Evolutionary conservation across 1,284 basidiomycete genomes (phyloP).

Genomic region (Cryptococcus sp.): DNA sequence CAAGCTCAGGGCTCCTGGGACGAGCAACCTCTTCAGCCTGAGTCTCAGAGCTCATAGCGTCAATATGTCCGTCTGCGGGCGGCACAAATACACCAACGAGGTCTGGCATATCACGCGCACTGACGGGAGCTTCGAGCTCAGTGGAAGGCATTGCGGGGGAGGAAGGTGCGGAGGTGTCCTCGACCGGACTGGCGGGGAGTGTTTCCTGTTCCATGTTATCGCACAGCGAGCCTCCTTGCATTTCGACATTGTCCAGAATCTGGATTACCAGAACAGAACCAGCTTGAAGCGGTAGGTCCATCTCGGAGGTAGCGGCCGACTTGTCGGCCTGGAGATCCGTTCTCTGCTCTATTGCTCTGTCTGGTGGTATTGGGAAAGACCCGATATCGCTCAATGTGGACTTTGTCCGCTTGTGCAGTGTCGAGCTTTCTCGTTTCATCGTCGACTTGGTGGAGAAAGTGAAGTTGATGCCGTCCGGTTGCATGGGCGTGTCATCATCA

Average conservation of each 20-base stretch:
- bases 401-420: slow-evolving; percentile 11
- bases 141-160: background rate
- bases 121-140: background rate
- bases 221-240: too few relatives aligned
- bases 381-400: slow-evolving; percentile 18
- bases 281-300: too few relatives aligned
- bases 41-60: too few relatives aligned
- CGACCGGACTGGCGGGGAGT: too few relatives aligned
- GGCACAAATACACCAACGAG: too few relatives aligned
- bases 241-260: too few relatives aligned
- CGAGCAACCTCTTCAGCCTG: background rate
- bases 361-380: slow-evolving; percentile 20
- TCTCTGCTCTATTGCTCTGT: slow-evolving; percentile 5
- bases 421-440: background rate
- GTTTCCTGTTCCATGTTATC: too few relatives aligned
- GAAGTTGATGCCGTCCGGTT: background rate
- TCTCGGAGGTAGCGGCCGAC: too few relatives aligned
- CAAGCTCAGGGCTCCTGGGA: slow-evolving; percentile 15
- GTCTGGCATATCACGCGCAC: too few relatives aligned
- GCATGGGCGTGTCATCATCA: background rate
- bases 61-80: too few relatives aligned
- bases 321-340: background rate
- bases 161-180: background rate
- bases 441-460: background rate
- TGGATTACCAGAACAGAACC: too few relatives aligned